A percentile compares a stretch with the other conserved stretches of the same genome.
phyloP scores from a whole-genome alignment of 208 protist species.

The Trypanosoma brucei region DNA sequence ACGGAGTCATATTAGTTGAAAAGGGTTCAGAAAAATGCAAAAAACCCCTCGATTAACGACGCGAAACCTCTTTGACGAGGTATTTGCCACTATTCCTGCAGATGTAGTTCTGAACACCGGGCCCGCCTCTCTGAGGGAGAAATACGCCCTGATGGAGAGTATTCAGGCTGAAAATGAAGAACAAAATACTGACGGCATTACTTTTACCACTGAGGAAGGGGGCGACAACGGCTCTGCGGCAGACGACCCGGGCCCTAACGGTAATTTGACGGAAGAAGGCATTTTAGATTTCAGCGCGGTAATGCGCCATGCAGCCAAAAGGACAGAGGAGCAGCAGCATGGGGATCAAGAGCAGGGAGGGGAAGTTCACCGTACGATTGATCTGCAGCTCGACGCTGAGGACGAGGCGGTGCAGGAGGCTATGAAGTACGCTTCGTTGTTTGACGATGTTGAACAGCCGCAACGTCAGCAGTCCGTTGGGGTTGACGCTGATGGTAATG shows the following conservation, averaged over 20 bases:
- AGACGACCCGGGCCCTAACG: background rate
- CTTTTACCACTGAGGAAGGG: background rate
- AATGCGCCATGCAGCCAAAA: slow-evolving; percentile 6
- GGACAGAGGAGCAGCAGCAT: background rate
- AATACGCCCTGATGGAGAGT: slow-evolving; percentile 34
- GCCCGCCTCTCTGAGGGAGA: slow-evolving; percentile 44
- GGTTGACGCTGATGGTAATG: slow-evolving; percentile 4
- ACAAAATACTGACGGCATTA: background rate
- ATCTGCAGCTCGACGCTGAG: slow-evolving; percentile 46
- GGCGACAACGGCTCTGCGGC: background rate
- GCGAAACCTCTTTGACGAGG: slow-evolving; percentile 64
- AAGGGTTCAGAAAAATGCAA: slow-evolving; percentile 10
- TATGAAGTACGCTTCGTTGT: slow-evolving; percentile 39
- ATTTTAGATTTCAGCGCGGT: slow-evolving; percentile 16
- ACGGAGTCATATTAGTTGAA: too few species aligned
- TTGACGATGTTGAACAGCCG: slow-evolving; percentile 24
- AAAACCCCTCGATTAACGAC: slow-evolving; percentile 18
- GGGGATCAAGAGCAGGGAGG: background rate
- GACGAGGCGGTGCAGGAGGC: slow-evolving; percentile 66
- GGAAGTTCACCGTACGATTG: slow-evolving; percentile 1
- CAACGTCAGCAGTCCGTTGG: slow-evolving; percentile 5
- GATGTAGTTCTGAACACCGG: slow-evolving; percentile 57
- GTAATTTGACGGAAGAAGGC: background rate
- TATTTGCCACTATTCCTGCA: slow-evolving; percentile 61
- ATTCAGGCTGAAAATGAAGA: slow-evolving; percentile 10